Base-by-base conservation (phyloP, 768 basidiomycete species). In the Rhizopogon rudus region DNA sequence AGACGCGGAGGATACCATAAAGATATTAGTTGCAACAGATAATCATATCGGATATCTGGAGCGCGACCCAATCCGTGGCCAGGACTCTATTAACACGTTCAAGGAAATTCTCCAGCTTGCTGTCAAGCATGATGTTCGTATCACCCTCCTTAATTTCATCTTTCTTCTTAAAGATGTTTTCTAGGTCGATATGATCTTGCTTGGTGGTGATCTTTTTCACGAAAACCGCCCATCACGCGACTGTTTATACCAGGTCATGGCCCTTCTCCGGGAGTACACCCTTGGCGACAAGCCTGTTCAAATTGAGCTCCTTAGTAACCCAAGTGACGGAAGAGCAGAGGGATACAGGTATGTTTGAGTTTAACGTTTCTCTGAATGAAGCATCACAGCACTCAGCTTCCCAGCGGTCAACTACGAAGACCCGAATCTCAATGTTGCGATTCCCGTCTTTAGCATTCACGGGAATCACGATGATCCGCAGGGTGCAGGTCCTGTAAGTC, bases 401-500 rank as follows among this genome's bases (percentile, higher is more conserved):
- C 97, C 97, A 12, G 93, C 93, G 1, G 75, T 99, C 60, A 98
- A 99, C 69, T 98, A 98, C 65, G 94, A 99, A 70, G 96, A 99
- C 63, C 84, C 88, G 2, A 98, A 99, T 67, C 77, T 98, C 54
- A 99, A 99, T 67, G 80, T 99, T 50, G 84, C 83, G 3, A 92
- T 97, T n/a, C 97, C 97, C 3, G 90, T 98, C 29, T 99, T 99
- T 72, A 98, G 96, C 0, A 98, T 99, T 51, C 97, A 99, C 65
- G 97, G 97, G 42, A 99, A 99, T 66, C 97, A 99, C 70, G 97
- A 99, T 65, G 97, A 99, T 64, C 97, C 97, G 35, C 97, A 98
- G 73, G 97, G 97, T 17, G 87, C 93, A 20, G 94, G 95, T 3
- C 79, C 89, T 8, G 94, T 93, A 63, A 58, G 91, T 73, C 10